A percentile compares a stretch with the other conserved stretches of the same genome.
phyloP scores from a whole-genome alignment of 805 yeast genomes.

The Candida namnaoensis region DNA sequence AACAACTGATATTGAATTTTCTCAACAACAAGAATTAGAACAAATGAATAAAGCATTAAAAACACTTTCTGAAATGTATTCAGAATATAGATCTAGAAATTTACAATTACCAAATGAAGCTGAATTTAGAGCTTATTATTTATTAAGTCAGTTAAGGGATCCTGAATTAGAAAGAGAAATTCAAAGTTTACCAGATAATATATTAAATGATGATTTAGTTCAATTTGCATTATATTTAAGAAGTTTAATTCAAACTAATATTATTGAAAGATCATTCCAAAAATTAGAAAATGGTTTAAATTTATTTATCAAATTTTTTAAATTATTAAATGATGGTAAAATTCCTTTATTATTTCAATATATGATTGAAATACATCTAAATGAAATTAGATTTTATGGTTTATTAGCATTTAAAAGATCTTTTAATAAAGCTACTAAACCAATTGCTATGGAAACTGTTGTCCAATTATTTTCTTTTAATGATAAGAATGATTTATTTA shows the following conservation, averaged over 20 bases:
- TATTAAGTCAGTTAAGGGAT: slow-evolving; percentile 73
- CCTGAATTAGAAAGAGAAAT: slow-evolving; percentile 74
- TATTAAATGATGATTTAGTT: slow-evolving; percentile 46
- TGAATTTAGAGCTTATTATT: slow-evolving; percentile 84
- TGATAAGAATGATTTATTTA: slow-evolving; percentile 36
- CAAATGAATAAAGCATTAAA: slow-evolving; percentile 89
- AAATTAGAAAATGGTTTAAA: slow-evolving; percentile 51
- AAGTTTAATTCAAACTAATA: slow-evolving; percentile 50
- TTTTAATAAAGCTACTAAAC: slow-evolving; percentile 63
- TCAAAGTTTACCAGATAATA: slow-evolving; percentile 53
- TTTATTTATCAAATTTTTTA: slow-evolving; percentile 57
- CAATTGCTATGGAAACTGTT: slow-evolving; percentile 43
- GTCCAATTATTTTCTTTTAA: slow-evolving; percentile 58
- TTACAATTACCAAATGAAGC: slow-evolving; percentile 76
- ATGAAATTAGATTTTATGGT: slow-evolving; percentile 70
- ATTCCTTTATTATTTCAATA: slow-evolving; percentile 68
- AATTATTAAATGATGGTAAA: slow-evolving; percentile 35
- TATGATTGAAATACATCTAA: slow-evolving; percentile 70
- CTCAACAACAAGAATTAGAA: slow-evolving; percentile 92
- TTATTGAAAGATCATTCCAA: slow-evolving; percentile 43
- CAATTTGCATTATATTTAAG: slow-evolving; percentile 70
- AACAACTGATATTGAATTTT: slow-evolving; percentile 58
- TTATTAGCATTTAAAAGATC: slow-evolving; percentile 57
- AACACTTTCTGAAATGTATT: slow-evolving; percentile 80
- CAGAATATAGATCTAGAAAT: slow-evolving; percentile 66